These are phyloP conservation scores for Brettanomyces sp. DNA, from an alignment of 805 yeast genomes.

Conservation along the genomic window DNA sequence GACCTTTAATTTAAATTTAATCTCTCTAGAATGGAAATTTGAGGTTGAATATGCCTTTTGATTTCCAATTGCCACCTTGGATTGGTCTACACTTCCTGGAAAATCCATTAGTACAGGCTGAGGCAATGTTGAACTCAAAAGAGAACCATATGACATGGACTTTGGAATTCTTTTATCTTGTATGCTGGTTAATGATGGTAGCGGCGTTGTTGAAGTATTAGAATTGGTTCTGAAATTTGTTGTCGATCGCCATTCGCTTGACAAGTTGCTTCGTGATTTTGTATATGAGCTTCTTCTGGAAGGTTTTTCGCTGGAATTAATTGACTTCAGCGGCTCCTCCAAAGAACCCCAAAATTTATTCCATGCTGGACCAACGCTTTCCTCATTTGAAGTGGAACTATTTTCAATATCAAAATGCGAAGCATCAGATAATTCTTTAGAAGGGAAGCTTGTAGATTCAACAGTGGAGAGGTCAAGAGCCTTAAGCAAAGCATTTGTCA, in stretches of 20 bases:
- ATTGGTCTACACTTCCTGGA: background rate
- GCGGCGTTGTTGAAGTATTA: background rate
- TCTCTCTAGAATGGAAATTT: background rate
- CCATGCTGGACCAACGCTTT: slow-evolving; percentile 24
- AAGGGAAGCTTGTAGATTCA: slow-evolving; percentile 21
- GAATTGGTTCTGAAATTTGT: background rate
- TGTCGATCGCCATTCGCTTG: background rate
- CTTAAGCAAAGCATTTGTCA: slow-evolving; percentile 31
- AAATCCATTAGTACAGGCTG: background rate
- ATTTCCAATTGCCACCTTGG: background rate
- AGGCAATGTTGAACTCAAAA: background rate
- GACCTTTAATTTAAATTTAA: slow-evolving; percentile 10
- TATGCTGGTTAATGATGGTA: background rate
- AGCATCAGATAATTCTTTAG: background rate
- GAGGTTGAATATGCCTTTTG: background rate
- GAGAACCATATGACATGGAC: background rate
- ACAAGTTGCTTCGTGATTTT: background rate
- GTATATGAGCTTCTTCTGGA: slow-evolving; percentile 13
- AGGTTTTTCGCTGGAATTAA: slow-evolving; percentile 15
- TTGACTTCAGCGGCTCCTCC: slow-evolving; percentile 20
- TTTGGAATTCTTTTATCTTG: background rate
- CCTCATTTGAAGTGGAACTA: slow-evolving; percentile 3
- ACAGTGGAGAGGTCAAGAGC: slow-evolving; percentile 24
- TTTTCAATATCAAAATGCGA: background rate
- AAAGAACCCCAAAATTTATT: slow-evolving; percentile 24